phyloP scores from a whole-genome alignment of 345 rosid genomes.

The Trapa incisa region DNA sequence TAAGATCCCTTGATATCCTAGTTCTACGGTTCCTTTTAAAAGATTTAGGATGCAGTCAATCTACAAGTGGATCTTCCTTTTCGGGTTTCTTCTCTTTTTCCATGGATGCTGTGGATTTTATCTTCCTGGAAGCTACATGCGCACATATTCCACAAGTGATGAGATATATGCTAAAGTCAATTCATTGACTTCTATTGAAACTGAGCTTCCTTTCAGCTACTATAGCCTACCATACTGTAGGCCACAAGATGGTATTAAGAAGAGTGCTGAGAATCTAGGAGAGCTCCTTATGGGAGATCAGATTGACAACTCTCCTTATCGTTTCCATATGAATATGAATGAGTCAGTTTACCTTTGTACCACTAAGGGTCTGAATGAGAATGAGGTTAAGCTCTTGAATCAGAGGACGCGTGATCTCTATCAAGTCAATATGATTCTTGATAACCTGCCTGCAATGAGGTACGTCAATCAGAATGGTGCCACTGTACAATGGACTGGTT shows the following conservation, averaged over 20 bases:
- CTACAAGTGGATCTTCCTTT: too few species aligned
- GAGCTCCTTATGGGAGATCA: slow-evolving; percentile 13
- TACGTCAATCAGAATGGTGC: not conserved
- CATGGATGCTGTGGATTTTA: slow-evolving; percentile 3
- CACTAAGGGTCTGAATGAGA: slow-evolving; percentile 4
- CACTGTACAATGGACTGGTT: slow-evolving; percentile 10
- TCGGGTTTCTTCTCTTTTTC: too few species aligned
- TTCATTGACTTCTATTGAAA: slow-evolving; percentile 76
- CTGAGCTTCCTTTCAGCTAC: slow-evolving; percentile 75
- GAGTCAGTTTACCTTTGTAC: slow-evolving; percentile 13
- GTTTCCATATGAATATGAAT: slow-evolving; percentile 7
- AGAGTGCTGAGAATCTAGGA: slow-evolving; percentile 4
- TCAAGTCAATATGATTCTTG: slow-evolving; percentile 11
- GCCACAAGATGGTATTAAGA: not conserved
- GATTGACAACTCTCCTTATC: slow-evolving; percentile 6
- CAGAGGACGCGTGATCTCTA: slow-evolving; percentile 8
- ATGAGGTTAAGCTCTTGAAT: slow-evolving; percentile 6
- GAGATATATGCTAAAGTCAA: slow-evolving; percentile 50
- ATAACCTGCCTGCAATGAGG: slow-evolving; percentile 4
- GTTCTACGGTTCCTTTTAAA: too few species aligned
- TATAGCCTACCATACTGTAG: slow-evolving; percentile 47
- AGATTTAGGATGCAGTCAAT: too few species aligned
- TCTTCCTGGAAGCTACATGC: slow-evolving; percentile 7
- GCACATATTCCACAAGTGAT: slow-evolving; percentile 42
- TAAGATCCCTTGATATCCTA: too few species aligned